phyloP scores from a whole-genome alignment of 2,329 filamentous ascomycete species.

The Colletotrichum acutatum region DNA sequence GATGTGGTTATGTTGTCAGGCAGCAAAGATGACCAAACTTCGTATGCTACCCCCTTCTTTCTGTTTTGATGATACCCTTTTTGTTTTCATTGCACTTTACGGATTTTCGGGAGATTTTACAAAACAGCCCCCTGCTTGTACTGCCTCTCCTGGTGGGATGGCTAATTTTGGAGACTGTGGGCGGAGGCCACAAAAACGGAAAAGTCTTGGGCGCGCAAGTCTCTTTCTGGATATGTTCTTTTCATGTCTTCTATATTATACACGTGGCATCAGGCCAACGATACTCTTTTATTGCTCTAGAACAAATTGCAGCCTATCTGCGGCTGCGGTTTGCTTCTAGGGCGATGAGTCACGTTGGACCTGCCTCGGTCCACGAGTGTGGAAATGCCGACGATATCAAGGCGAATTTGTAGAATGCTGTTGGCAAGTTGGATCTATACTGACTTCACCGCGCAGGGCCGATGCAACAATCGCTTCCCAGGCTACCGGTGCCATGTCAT shows the following conservation, averaged over 20 bases:
- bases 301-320: slow-evolving; percentile 47
- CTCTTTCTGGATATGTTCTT: slow-evolving; percentile 16
- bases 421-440: not conserved
- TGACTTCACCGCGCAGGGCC: slow-evolving; percentile 65
- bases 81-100: not conserved
- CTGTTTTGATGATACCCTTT: slow-evolving; percentile 31
- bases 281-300: slow-evolving; percentile 51
- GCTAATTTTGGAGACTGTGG: not conserved
- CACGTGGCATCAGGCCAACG: not conserved
- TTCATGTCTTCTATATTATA: slow-evolving; percentile 24
- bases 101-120: not conserved
- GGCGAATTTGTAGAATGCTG: too few relatives aligned
- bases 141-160: not conserved
- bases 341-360: slow-evolving; percentile 59
- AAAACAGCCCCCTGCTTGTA: not conserved
- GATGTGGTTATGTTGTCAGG: slow-evolving; percentile 99
- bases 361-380: slow-evolving; percentile 23
- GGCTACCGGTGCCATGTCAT: slow-evolving; percentile 98
- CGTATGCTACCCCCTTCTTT: slow-evolving; percentile 63
- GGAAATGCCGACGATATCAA: not conserved
- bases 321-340: slow-evolving; percentile 54
- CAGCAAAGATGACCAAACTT: slow-evolving; percentile 96
- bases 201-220: slow-evolving; percentile 35
- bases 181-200: not conserved
- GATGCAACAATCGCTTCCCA: slow-evolving; percentile 92